Conservation (phyloP, 1,139 yeast species). For the Spathaspora sp. region DNA sequence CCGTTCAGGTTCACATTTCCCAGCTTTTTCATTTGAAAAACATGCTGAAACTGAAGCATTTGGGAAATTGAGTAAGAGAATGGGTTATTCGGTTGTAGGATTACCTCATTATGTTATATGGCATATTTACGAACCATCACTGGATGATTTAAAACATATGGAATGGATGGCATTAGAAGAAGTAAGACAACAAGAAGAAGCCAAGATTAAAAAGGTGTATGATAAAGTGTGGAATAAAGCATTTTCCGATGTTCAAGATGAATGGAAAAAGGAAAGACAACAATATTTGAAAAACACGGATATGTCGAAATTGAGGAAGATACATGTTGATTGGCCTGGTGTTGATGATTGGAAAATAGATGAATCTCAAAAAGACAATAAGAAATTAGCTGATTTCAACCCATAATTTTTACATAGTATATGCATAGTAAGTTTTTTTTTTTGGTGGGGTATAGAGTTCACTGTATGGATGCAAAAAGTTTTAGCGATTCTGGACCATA, state of each 20-base stretch:
- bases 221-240: slow-evolving; percentile 77
- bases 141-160: slow-evolving; percentile 88
- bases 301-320: slow-evolving; percentile 45
- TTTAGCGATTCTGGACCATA: too few relatives aligned
- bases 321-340: slow-evolving; percentile 69
- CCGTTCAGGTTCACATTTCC: slow-evolving; percentile 80
- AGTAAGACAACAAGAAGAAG: slow-evolving; percentile 67
- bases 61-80: slow-evolving; percentile 78
- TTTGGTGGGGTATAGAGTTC: background rate
- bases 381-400: slow-evolving; percentile 43
- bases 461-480: too few relatives aligned
- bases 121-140: slow-evolving; percentile 90
- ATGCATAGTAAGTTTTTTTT: background rate
- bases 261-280: slow-evolving; percentile 67
- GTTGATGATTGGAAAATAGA: slow-evolving; percentile 48
- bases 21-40: slow-evolving; percentile 85
- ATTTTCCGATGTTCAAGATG: slow-evolving; percentile 67
- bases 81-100: slow-evolving; percentile 82
- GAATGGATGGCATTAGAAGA: slow-evolving; percentile 97
- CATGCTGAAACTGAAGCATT: slow-evolving; percentile 95
- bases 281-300: slow-evolving; percentile 75
- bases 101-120: slow-evolving; percentile 88
- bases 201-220: slow-evolving; percentile 63
- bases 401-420: slow-evolving; percentile 22
- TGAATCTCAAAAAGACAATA: slow-evolving; percentile 23